These are phyloP conservation scores for Trichoderma asperelloides DNA, from an alignment of 495 filamentous ascomycete species.

Conservation along the genomic window DNA sequence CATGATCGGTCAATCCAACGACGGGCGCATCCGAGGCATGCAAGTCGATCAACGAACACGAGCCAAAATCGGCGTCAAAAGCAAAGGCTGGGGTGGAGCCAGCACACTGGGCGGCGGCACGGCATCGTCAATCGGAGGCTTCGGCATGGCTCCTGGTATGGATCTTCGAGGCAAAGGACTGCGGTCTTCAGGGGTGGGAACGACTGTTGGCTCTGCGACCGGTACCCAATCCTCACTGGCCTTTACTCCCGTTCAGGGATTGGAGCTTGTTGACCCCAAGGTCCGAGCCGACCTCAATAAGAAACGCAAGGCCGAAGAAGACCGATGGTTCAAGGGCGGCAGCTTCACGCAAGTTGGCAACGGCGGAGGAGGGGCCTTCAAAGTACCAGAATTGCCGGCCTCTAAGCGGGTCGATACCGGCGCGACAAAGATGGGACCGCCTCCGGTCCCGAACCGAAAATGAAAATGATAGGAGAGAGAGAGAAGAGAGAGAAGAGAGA, in stretches of 20 bases:
- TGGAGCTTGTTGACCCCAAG: conserved; percentile 95
- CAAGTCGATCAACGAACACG: conserved; percentile 91
- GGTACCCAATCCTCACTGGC: conserved; percentile 84
- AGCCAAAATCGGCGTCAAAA: conserved; percentile 87
- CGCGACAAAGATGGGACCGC: conserved; percentile 36
- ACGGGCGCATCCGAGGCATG: conserved; percentile 73
- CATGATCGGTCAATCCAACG: conserved; percentile 86
- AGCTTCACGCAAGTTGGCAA: conserved; percentile 86
- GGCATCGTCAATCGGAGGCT: conserved; percentile 69
- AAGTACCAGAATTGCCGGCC: conserved; percentile 54
- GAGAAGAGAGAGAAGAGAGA: conserved; percentile 9
- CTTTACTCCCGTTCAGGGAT: conserved; percentile 88
- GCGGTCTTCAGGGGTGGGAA: conserved; percentile 65
- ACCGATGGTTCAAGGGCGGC: conserved; percentile 91
- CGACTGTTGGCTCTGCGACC: conserved; percentile 45
- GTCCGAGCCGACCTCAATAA: conserved; percentile 69
- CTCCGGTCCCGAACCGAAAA: conserved; percentile 17
- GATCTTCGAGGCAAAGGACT: conserved; percentile 66
- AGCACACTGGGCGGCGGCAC: conserved; percentile 57
- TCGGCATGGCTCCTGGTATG: conserved; percentile 59
- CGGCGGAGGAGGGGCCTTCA: conserved; percentile 26
- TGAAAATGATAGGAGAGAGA: conserved; percentile 11
- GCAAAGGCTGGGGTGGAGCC: conserved; percentile 85
- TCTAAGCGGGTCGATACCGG: conserved; percentile 51
- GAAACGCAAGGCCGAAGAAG: conserved; percentile 88